Conservation (phyloP, 768 basidiomycete species). For the Collybiopsis luxurians region DNA sequence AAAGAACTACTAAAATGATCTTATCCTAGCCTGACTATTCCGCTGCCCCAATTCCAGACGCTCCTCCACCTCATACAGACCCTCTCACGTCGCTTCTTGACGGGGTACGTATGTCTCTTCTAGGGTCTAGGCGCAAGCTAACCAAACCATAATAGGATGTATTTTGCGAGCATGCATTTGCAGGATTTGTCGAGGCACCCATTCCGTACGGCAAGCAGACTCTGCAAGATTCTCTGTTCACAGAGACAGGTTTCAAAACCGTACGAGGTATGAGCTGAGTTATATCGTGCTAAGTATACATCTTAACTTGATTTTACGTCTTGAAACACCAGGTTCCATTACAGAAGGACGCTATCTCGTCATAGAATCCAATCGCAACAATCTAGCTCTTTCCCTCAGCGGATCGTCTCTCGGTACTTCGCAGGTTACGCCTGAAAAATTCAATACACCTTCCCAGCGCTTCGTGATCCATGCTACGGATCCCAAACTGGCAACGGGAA, state of each 20-base stretch:
- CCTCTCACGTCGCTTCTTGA: background rate
- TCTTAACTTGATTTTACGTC: background rate
- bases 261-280: background rate
- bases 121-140: no score
- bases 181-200: background rate
- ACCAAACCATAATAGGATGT: background rate
- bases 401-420: background rate
- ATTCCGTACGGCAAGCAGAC: conserved; percentile 2
- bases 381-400: background rate
- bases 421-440: background rate
- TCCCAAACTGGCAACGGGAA: background rate
- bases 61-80: background rate
- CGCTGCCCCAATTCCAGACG: background rate
- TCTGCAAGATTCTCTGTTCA: background rate
- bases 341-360: conserved; percentile 5
- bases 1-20: background rate
- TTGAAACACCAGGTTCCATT: background rate
- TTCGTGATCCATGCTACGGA: conserved; percentile 1
- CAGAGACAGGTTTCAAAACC: background rate
- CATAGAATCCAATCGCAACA: background rate
- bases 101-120: background rate
- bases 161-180: background rate
- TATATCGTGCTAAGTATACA: no score
- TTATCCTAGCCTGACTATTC: conserved; percentile 1
- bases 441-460: background rate